Evolutionary conservation across 768 basidiomycete genomes (phyloP).

Genomic region (Leccinellum rugosiceps): DNA sequence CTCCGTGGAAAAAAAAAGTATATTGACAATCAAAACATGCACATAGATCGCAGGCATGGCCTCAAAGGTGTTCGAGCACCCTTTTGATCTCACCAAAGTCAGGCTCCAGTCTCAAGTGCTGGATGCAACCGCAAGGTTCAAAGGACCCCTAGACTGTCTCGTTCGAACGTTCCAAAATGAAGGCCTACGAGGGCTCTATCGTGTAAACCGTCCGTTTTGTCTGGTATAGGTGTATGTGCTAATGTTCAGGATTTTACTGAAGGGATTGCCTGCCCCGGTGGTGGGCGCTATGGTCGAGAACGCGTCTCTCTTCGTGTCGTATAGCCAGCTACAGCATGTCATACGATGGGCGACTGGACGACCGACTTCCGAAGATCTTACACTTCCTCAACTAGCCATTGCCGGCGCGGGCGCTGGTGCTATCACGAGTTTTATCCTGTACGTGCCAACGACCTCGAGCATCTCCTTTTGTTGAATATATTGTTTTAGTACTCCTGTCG

Average conservation of each 20-base stretch:
- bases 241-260: background rate
- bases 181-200: slow-evolving; percentile 80
- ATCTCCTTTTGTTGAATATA: background rate
- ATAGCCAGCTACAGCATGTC: slow-evolving; percentile 67
- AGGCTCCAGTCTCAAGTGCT: slow-evolving; percentile 89
- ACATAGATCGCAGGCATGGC: slow-evolving; percentile 78
- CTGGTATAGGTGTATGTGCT: background rate
- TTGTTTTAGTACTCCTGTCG: slow-evolving; percentile 75
- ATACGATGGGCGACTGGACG: slow-evolving; percentile 45
- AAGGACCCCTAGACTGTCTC: slow-evolving; percentile 86
- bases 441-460: slow-evolving; percentile 22
- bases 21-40: background rate
- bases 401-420: slow-evolving; percentile 89
- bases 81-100: slow-evolving; percentile 94
- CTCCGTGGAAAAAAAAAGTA: background rate
- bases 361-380: slow-evolving; percentile 39
- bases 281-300: slow-evolving; percentile 93
- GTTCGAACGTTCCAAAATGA: slow-evolving; percentile 76
- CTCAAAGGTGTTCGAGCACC: slow-evolving; percentile 87
- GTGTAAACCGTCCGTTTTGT: slow-evolving; percentile 50
- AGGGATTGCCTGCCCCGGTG: slow-evolving; percentile 91
- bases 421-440: slow-evolving; percentile 85
- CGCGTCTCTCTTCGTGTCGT: slow-evolving; percentile 82
- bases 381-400: slow-evolving; percentile 67
- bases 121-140: slow-evolving; percentile 65